Evolutionary conservation across 2,329 filamentous ascomycete species (phyloP).

Genomic region (Fusarium coffeatum): DNA sequence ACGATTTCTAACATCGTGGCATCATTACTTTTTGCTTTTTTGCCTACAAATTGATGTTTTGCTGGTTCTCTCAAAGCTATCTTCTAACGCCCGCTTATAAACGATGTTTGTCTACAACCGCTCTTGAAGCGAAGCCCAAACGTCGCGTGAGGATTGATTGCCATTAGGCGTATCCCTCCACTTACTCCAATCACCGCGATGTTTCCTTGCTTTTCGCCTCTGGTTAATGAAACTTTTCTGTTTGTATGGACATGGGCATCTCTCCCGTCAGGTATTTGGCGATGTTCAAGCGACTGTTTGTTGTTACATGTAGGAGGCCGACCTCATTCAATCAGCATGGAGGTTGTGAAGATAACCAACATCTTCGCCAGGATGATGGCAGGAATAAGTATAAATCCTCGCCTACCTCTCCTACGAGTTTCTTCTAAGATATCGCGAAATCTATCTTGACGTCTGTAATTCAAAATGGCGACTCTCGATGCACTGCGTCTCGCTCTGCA

Average conservation of each 20-base stretch:
- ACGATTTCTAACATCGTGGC: constrained; percentile 32
- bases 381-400: background rate
- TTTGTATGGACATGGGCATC: background rate
- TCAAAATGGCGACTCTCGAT: constrained; percentile 52
- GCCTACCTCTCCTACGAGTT: background rate
- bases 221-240: background rate
- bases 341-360: background rate
- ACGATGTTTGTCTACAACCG: background rate
- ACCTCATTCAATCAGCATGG: background rate
- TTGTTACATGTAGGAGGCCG: background rate
- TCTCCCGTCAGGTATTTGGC: rapidly evolving
- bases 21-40: constrained; percentile 8
- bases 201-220: background rate
- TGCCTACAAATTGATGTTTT: too few relatives aligned
- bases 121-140: background rate
- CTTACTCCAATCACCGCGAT: background rate
- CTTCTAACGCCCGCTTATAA: background rate
- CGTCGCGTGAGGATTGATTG: background rate
- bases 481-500: constrained; percentile 56
- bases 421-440: background rate
- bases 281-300: background rate
- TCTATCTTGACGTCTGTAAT: background rate
- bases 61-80: too few relatives aligned
- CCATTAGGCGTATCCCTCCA: background rate
- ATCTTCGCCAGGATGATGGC: background rate